Base-by-base conservation (phyloP, 2,329 filamentous ascomycete species). In the Microthyrium microscopicum region DNA sequence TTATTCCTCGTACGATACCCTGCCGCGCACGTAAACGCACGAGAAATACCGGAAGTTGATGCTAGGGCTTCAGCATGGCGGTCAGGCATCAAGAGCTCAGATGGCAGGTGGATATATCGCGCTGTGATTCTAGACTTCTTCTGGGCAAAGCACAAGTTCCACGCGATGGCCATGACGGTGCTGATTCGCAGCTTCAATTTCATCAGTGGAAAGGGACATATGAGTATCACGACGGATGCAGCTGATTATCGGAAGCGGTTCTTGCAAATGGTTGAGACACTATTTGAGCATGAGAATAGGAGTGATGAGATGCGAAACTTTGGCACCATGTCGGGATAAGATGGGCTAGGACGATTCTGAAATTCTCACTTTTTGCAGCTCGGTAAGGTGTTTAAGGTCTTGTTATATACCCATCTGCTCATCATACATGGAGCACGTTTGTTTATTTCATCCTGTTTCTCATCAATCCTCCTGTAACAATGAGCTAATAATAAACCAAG, bases 71-170 rank as follows among this genome's bases (percentile, higher is more conserved):
- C 36, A 7, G 54, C 54, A 5, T 83, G 77, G 77, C 60, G 76
- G 8, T 64, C 58, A 0, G 77, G 77, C 0, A 45, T 81, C 0
- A 42, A 53, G 1, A 77, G 73, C 7, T 57, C 62, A 0, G 71
- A 80, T 44, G 68, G 68, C 0, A 69, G 70, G 42, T 77, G 73
- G 60, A 57, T 73, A 9, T 83, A 80, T 45, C 65, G 77, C 3
- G 73, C 67, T 3, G 65, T 74, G 0, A 53, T 83, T 11, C 57
- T 83, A 21, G 78, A 83, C 50, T 83, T 84, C 54, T 81, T 83
- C 57, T 83, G 77, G 77, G 70, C 75, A 0, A 79, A 77, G 52
- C 75, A 81, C 51, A 76, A 74, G 42, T 44, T 73, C 0, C 73
- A 70, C 34, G 70, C 78, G 1, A 68, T 65, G 48, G 59, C 68